Evolutionary conservation across 2,329 filamentous ascomycete species (phyloP).

Genomic region (Xylaria sp.): DNA sequence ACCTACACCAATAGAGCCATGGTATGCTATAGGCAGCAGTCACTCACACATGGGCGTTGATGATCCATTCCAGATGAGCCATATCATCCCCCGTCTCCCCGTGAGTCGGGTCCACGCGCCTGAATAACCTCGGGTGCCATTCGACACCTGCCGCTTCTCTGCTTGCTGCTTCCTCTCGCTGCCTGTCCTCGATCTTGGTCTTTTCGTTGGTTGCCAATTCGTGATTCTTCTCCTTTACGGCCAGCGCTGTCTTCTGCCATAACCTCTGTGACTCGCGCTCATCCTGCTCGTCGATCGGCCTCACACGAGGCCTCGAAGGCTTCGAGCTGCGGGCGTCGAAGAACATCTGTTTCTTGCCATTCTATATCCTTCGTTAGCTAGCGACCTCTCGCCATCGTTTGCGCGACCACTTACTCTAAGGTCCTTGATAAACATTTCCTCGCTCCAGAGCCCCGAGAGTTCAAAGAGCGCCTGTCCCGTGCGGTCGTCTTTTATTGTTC

Average conservation of each 20-base stretch:
- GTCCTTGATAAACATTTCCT: slow-evolving; percentile 92
- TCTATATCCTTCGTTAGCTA: slow-evolving; percentile 54
- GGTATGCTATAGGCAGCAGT: neutral
- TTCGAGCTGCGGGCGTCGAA: slow-evolving; percentile 84
- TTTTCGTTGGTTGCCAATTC: slow-evolving; percentile 91
- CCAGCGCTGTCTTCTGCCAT: slow-evolving; percentile 80
- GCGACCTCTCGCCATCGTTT: neutral
- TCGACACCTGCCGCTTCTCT: slow-evolving; percentile 78
- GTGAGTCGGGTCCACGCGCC: slow-evolving; percentile 69
- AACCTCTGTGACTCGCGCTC: slow-evolving; percentile 88
- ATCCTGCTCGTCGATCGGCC: slow-evolving; percentile 83
- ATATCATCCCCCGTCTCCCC: slow-evolving; percentile 77
- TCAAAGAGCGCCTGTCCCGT: slow-evolving; percentile 89
- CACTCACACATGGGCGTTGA: slow-evolving; percentile 81
- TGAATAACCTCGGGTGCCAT: slow-evolving; percentile 88
- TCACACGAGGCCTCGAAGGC: slow-evolving; percentile 71
- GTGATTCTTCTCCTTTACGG: slow-evolving; percentile 84
- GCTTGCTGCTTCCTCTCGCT: slow-evolving; percentile 84
- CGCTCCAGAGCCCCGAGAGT: slow-evolving; percentile 89
- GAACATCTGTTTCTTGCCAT: slow-evolving; percentile 83
- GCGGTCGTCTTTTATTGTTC: slow-evolving; percentile 83
- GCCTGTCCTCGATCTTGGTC: slow-evolving; percentile 90
- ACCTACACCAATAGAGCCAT: neutral
- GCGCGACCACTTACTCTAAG: slow-evolving; percentile 61
- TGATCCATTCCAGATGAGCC: slow-evolving; percentile 92